A percentile compares a stretch with the other conserved stretches of the same genome.
Conservation (phyloP, 2,329 filamentous ascomycete species). For the Beauveria sp. region DNA sequence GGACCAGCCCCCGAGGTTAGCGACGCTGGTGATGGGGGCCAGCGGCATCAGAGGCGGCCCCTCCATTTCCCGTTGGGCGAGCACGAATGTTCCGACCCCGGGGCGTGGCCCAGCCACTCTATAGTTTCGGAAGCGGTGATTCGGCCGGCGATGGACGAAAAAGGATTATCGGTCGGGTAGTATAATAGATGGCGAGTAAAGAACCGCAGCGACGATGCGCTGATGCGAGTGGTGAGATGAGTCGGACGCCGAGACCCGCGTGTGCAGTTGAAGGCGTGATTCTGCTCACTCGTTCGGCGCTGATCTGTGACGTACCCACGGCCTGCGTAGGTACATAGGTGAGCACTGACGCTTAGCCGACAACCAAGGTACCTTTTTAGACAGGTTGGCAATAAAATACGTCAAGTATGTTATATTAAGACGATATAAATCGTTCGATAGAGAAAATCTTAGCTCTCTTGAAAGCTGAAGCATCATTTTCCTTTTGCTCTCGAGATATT, state of each 20-base stretch:
- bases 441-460: too few species aligned
- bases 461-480: too few species aligned
- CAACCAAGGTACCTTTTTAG: too few species aligned
- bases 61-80: slow-evolving; percentile 3
- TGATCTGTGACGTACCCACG: neutral
- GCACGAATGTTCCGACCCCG: neutral
- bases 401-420: too few species aligned
- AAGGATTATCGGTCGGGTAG: neutral
- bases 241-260: neutral
- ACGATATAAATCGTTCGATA: too few species aligned
- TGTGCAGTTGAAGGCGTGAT: neutral
- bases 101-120: slow-evolving; percentile 2
- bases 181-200: neutral
- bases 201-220: slow-evolving; percentile 1
- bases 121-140: neutral
- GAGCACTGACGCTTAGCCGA: neutral
- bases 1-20: slow-evolving; percentile 33
- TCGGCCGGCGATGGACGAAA: neutral
- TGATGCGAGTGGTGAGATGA: slow-evolving; percentile 3
- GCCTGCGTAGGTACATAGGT: neutral
- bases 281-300: neutral
- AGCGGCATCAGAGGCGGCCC: neutral
- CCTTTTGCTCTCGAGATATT: too few species aligned
- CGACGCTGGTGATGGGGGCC: neutral
- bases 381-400: too few species aligned